Evolutionary conservation across 495 filamentous ascomycete genomes (phyloP), one percentile per base, ranked within the genome.

Genomic region (Penicillium roqueforti): DNA sequence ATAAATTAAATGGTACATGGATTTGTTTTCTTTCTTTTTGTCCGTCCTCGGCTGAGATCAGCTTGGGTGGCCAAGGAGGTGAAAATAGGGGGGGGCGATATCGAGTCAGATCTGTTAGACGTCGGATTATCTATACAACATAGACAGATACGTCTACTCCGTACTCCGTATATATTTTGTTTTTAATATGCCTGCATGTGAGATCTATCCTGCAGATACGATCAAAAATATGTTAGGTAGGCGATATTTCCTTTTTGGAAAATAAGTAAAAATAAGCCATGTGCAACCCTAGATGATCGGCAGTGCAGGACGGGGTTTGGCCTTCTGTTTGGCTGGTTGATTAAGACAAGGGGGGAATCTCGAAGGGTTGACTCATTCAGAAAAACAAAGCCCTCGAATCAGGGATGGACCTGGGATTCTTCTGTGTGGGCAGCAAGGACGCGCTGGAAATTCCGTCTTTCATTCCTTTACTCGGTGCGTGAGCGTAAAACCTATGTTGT

Each of bases 391-490:
- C 48, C 54, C 54, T 63, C 57, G 60, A 63, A 51, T 62, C 56
- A 49, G 51, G 47, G 60, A 43, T 51, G 36, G 47, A 14, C 48
- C 48, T 62, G 54, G 56, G 56, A 62, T 65, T 59, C 52, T 47
- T 45, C 46, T 44, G 37, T 44, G 43, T 46, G 54, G 46, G 43
- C 62, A 42, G 62, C 55, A 65, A 62, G 62, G 62, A 65, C 45
- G 44, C n/a, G 51, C 31, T 41, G 48, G 10, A 53, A 39, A 40
- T 52, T 42, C 38, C 48, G 6, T 38, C 46, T 51, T 45, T 53
- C 42, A 66, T 60, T 60, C 63, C 63, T 66, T 55, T 47, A 32
- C 43, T 62, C 59, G 59, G 62, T 65, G 62, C 62, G 62, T 65
- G 62, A 65, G 38, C 62, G 41, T 62, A 65, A 49, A 23, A 16